A percentile compares a stretch with the other conserved stretches of the same genome.
Evolutionary conservation across 495 filamentous ascomycete species (phyloP).

Genomic region (Penicillium diatomitis): DNA sequence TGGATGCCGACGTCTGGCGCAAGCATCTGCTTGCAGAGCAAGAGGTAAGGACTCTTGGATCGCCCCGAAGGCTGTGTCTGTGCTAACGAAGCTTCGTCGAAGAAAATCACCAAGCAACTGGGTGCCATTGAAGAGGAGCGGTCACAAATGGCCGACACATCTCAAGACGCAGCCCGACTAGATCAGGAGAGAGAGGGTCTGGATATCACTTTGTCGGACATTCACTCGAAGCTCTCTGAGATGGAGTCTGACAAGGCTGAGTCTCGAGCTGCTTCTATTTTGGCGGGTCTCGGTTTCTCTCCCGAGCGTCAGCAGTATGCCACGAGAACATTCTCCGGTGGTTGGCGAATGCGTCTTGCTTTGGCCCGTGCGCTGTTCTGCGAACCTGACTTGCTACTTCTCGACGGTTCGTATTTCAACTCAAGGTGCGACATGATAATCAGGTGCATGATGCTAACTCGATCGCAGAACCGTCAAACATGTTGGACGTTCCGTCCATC

Average conservation of each 20-base stretch:
- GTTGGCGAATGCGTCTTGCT: conserved; percentile 98
- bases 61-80: background rate
- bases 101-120: conserved; percentile 80
- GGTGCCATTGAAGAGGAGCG: conserved; percentile 72
- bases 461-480: conserved; percentile 85
- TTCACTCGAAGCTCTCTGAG: conserved; percentile 85
- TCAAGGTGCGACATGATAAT: background rate
- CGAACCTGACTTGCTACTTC: conserved; percentile 90
- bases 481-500: conserved; percentile 99
- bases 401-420: conserved; percentile 51
- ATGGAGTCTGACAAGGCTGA: conserved; percentile 99
- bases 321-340: conserved; percentile 97
- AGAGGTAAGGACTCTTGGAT: conserved; percentile 44
- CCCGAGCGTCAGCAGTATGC: conserved; percentile 83
- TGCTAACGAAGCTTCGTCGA: conserved; percentile 6
- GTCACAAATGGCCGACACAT: conserved; percentile 73
- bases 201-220: conserved; percentile 80
- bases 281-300: conserved; percentile 96
- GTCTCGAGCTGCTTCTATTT: conserved; percentile 85
- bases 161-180: conserved; percentile 70
- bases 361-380: conserved; percentile 94
- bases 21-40: conserved; percentile 91
- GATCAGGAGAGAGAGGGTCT: conserved; percentile 83
- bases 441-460: conserved; percentile 12
- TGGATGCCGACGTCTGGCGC: conserved; percentile 98